Evolutionary conservation across 805 yeast species (phyloP).

Genomic region (Wickerhamiella galacta): DNA sequence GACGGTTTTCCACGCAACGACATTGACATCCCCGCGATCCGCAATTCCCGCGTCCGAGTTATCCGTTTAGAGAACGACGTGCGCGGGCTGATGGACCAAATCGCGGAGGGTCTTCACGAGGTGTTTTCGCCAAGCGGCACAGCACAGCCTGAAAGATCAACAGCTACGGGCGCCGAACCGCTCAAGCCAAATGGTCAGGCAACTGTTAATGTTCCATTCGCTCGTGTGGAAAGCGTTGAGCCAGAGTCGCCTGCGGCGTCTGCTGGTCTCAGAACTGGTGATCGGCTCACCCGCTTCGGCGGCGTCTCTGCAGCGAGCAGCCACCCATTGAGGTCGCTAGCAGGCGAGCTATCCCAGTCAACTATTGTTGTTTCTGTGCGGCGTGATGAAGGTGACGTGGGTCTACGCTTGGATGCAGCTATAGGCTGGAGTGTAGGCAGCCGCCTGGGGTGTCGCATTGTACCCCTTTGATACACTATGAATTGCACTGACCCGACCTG

Average conservation of each 20-base stretch:
- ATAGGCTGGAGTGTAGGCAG: too few relatives aligned
- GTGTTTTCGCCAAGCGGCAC: neutral
- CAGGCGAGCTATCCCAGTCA: constrained; percentile 1
- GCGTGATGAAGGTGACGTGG: constrained; percentile 1
- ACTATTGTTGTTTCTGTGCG: neutral
- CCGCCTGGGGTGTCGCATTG: too few relatives aligned
- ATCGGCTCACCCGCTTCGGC: constrained; percentile 40
- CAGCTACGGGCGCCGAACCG: too few relatives aligned
- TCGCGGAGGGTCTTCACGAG: constrained; percentile 32
- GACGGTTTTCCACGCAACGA: constrained; percentile 85
- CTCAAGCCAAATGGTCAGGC: too few relatives aligned
- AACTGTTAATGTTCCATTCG: too few relatives aligned
- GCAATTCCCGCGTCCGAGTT: constrained; percentile 46
- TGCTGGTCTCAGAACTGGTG: constrained; percentile 41
- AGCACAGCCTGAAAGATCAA: neutral
- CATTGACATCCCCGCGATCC: constrained; percentile 55
- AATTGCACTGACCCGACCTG: too few relatives aligned
- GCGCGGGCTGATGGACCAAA: constrained; percentile 28
- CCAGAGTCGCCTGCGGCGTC: constrained; percentile 37
- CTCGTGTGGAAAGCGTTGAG: constrained; percentile 31
- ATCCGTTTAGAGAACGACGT: constrained; percentile 59
- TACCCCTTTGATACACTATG: too few relatives aligned
- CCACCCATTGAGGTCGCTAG: constrained; percentile 24
- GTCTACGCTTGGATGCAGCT: too few relatives aligned
- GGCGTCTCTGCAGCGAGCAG: constrained; percentile 39